These are phyloP conservation scores for Cutaneotrichosporon curvatum DNA, from an alignment of 1,284 basidiomycete genomes.

Conservation along the genomic window DNA sequence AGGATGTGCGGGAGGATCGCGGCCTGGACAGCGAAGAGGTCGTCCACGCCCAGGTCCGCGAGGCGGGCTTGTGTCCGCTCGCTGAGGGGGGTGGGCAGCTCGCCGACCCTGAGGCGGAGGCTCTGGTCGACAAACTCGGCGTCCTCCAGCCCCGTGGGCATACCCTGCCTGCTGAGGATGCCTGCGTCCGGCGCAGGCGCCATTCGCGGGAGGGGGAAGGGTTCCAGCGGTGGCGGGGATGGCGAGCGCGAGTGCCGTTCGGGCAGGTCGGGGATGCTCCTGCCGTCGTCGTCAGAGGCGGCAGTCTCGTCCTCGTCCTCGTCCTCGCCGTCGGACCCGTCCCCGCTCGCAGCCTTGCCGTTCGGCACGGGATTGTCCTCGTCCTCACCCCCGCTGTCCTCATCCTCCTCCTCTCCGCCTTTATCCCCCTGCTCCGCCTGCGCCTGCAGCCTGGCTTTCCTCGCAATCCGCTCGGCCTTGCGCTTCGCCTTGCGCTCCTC, in stretches of 20 bases:
- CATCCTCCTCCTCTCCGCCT: slow-evolving; percentile 8
- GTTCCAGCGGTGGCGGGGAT: slow-evolving; percentile 38
- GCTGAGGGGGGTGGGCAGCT: slow-evolving; percentile 51
- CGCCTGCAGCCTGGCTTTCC: slow-evolving; percentile 1
- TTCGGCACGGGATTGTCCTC: slow-evolving; percentile 5
- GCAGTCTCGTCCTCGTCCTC: slow-evolving; percentile 13
- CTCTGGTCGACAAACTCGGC: slow-evolving; percentile 65
- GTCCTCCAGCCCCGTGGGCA: slow-evolving; percentile 64
- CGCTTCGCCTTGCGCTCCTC: slow-evolving; percentile 12
- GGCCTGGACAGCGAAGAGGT: slow-evolving; percentile 63
- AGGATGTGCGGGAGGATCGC: slow-evolving; percentile 39
- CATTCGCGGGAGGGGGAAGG: slow-evolving; percentile 63
- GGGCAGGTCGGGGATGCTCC: slow-evolving; percentile 13
- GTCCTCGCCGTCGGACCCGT: slow-evolving; percentile 18
- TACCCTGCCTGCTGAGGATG: slow-evolving; percentile 64
- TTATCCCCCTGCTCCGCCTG: background rate
- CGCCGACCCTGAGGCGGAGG: slow-evolving; percentile 50
- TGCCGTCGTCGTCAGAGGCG: slow-evolving; percentile 4
- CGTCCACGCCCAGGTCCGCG: slow-evolving; percentile 64
- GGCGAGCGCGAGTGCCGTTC: slow-evolving; percentile 10
- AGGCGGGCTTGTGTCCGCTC: slow-evolving; percentile 59
- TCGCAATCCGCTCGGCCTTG: slow-evolving; percentile 8
- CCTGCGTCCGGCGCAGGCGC: slow-evolving; percentile 65
- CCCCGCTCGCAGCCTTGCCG: slow-evolving; percentile 3
- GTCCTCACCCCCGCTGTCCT: slow-evolving; percentile 21